These are phyloP conservation scores for Thermochaetoides thermophila DNA, from an alignment of 495 filamentous ascomycete species.

Conservation along the genomic window DNA sequence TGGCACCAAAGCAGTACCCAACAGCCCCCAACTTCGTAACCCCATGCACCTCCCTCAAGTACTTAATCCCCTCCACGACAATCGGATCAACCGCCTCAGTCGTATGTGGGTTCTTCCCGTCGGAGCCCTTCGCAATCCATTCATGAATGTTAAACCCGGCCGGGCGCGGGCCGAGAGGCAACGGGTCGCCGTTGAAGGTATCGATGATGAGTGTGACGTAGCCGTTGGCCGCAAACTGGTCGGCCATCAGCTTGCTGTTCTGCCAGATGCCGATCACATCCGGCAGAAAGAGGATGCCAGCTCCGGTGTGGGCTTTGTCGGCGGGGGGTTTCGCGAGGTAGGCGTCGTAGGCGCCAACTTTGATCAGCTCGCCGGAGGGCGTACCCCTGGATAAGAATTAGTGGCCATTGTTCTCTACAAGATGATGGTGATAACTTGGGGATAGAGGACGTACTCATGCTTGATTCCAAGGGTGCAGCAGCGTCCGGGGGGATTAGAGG, in stretches of 20 bases:
- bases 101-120: constrained; percentile 44
- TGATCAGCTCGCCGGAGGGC: constrained; percentile 27
- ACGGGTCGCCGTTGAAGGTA: constrained; percentile 57
- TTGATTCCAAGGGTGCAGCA: constrained; percentile 24
- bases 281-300: constrained; percentile 41
- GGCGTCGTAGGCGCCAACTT: constrained; percentile 29
- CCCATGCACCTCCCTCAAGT: constrained; percentile 32
- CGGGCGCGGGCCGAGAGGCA: constrained; percentile 37
- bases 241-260: constrained; percentile 68
- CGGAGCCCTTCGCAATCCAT: constrained; percentile 42
- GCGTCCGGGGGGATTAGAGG: constrained; percentile 17
- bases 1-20: constrained; percentile 70
- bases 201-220: constrained; percentile 68
- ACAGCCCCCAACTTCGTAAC: constrained; percentile 54
- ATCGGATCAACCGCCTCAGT: constrained; percentile 39
- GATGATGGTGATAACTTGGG: neutral
- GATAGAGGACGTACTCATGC: constrained; percentile 14
- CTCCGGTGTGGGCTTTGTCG: constrained; percentile 29
- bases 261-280: constrained; percentile 61
- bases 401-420: neutral
- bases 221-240: constrained; percentile 70
- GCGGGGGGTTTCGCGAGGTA: constrained; percentile 36
- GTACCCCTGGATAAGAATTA: constrained; percentile 19
- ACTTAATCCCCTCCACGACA: constrained; percentile 30
- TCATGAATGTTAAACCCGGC: constrained; percentile 40